phyloP scores from a whole-genome alignment of 371 early-diverging fungal genomes.

The Saksenaea vasiformis region DNA sequence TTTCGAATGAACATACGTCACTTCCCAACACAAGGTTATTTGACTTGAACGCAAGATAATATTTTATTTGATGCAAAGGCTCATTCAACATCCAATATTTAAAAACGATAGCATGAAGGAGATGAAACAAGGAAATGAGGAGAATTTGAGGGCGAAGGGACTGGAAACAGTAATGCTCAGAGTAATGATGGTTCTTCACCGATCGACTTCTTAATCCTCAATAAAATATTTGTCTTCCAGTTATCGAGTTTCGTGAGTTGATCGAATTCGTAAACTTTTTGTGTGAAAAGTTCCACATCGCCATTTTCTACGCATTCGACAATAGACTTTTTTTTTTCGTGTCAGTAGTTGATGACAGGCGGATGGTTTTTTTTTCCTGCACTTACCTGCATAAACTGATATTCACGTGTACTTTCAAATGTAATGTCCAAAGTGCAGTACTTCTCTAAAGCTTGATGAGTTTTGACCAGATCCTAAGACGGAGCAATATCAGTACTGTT shows the following conservation, averaged over 20 bases:
- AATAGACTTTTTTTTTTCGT: constrained; percentile 49
- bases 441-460: constrained; percentile 71
- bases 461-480: constrained; percentile 70
- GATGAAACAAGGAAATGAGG: too few species aligned
- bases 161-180: constrained; percentile 18
- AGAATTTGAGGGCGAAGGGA: too few species aligned
- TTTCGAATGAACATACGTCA: too few species aligned
- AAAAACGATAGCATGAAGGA: too few species aligned
- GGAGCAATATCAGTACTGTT: neutral
- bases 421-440: constrained; percentile 86
- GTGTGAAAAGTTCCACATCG: constrained; percentile 83
- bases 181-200: constrained; percentile 57
- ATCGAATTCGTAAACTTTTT: constrained; percentile 82
- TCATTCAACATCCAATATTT: too few species aligned
- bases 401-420: constrained; percentile 86
- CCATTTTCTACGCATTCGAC: constrained; percentile 74
- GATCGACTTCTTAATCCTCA: constrained; percentile 89
- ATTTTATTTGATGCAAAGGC: too few species aligned
- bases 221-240: constrained; percentile 93
- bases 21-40: too few species aligned
- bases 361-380: neutral
- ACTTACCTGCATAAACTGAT: constrained; percentile 71
- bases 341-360: neutral
- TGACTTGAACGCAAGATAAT: too few species aligned
- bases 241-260: constrained; percentile 85